These are phyloP conservation scores for Sporisorium reilianum DNA, from an alignment of 1,284 basidiomycete genomes.

Conservation along the genomic window DNA sequence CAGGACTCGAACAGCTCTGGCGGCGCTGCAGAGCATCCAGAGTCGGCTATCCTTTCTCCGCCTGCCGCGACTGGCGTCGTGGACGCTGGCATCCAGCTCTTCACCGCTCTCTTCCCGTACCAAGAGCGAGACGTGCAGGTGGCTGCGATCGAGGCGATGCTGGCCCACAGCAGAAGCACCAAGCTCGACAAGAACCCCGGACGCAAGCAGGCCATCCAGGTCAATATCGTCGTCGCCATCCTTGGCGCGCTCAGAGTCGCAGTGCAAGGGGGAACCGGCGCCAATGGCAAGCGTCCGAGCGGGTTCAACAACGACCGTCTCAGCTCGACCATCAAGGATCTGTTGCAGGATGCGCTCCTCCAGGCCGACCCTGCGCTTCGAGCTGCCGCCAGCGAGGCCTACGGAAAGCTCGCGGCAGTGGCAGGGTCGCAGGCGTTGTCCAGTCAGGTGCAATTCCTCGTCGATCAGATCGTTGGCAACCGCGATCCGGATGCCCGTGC, in stretches of 20 bases:
- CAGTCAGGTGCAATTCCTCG: slow-evolving; percentile 87
- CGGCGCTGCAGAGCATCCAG: slow-evolving; percentile 15
- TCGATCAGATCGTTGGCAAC: slow-evolving; percentile 96
- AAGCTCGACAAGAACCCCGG: slow-evolving; percentile 90
- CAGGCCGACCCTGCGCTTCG: slow-evolving; percentile 84
- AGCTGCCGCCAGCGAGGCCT: slow-evolving; percentile 85
- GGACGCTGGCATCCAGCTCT: slow-evolving; percentile 88
- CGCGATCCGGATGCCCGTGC: slow-evolving; percentile 92
- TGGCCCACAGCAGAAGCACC: slow-evolving; percentile 76
- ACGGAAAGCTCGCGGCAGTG: slow-evolving; percentile 86
- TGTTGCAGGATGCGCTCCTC: slow-evolving; percentile 86
- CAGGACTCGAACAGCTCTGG: slow-evolving; percentile 23
- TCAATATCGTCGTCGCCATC: slow-evolving; percentile 86
- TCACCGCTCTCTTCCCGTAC: slow-evolving; percentile 79
- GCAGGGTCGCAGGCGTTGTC: slow-evolving; percentile 88
- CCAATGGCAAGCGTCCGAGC: slow-evolving; percentile 52
- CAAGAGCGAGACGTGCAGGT: slow-evolving; percentile 81
- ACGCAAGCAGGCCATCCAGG: slow-evolving; percentile 84
- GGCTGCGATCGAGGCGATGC: slow-evolving; percentile 78
- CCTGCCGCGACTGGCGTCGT: slow-evolving; percentile 86
- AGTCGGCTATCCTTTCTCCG: slow-evolving; percentile 78
- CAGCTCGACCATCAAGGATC: slow-evolving; percentile 77
- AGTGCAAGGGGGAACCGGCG: slow-evolving; percentile 33
- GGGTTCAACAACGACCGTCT: slow-evolving; percentile 75
- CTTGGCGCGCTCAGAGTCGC: slow-evolving; percentile 77